Evolutionary conservation across 192 early-diverging fungal genomes (phyloP), one percentile per base, ranked within the genome.

Genomic region (Gigaspora rosea): DNA sequence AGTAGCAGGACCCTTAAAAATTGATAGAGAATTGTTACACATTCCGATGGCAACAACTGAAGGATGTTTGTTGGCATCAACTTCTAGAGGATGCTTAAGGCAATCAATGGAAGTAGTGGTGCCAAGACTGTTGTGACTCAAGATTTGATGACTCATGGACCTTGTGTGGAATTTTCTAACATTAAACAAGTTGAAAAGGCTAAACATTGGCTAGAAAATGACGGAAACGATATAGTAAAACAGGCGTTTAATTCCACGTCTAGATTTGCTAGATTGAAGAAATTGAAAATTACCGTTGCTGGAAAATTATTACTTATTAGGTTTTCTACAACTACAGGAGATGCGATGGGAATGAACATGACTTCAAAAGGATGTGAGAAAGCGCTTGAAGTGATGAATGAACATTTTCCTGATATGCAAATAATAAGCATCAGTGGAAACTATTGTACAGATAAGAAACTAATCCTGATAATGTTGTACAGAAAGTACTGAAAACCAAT

Each of bases 331-430:
- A 87, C 91, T 0, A 97, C 96, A 1, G 96, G 96, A 68, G 96
- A 97, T 83, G 96, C 96, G 4, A 97, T 97, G 96, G 96, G 96
- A 32, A 97, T 97, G 96, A 97, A 97, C 82, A 97, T 97, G 95
- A 96, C 96, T 58, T 96, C 95, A 35, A 97, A 97, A 81, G 95
- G 95, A 41, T 94, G 93, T 74, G 96, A 97, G 85, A 89, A 91
- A 82, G 86, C 95, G 0, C 81, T 97, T 74, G 83, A 87, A 41
- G 79, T 87, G 0, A 84, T 94, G 50, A 67, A 77, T 12, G 85
- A 89, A 58, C 75, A 80, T 32, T 96, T 93, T 82, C 87, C 88
- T 11, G 87, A 88, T 52, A 93, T 94, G 89, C 83, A 87, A 69
- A 87, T 97, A 22, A 87, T 96, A 32, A 88, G 95, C 7, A 80